These are phyloP conservation scores for Liriodendron chinense DNA, from an alignment of 164 flowering plant genomes.

Conservation along the genomic window DNA sequence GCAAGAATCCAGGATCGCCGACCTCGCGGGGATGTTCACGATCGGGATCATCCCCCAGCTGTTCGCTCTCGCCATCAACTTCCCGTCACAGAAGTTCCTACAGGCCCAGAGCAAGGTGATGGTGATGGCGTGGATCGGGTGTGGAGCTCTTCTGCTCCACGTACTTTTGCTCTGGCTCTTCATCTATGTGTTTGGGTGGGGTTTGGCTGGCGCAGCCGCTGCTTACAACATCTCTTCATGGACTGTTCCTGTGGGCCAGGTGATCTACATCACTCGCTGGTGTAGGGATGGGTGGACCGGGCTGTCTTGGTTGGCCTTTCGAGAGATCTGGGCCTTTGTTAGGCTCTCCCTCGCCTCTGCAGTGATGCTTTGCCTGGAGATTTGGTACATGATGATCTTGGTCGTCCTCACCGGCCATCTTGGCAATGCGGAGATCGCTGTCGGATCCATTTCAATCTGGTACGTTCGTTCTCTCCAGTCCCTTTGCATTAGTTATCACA, in stretches of 20 bases:
- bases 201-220: conserved; percentile 57
- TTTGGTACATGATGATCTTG: conserved; percentile 82
- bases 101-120: conserved; percentile 72
- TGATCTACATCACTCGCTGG: conserved; percentile 58
- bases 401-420: conserved; percentile 67
- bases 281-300: conserved; percentile 80
- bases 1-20: conserved; percentile 53
- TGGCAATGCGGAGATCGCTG: conserved; percentile 52
- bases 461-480: conserved; percentile 14
- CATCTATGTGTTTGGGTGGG: conserved; percentile 51
- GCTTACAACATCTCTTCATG: conserved; percentile 62
- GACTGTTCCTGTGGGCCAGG: conserved; percentile 58
- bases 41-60: conserved; percentile 69
- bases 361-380: conserved; percentile 72
- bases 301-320: conserved; percentile 64
- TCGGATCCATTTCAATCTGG: conserved; percentile 94
- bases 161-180: conserved; percentile 39
- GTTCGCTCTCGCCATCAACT: conserved; percentile 72
- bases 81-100: conserved; percentile 75
- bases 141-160: conserved; percentile 46
- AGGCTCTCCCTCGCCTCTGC: conserved; percentile 81
- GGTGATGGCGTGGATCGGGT: conserved; percentile 56
- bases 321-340: conserved; percentile 63
- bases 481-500: no score
- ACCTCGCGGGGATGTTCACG: conserved; percentile 60